Percentiles rank a stretch among this genome's conserved stretches.
phyloP scores from a whole-genome alignment of 805 yeast genomes.

The Pichia heedii region DNA sequence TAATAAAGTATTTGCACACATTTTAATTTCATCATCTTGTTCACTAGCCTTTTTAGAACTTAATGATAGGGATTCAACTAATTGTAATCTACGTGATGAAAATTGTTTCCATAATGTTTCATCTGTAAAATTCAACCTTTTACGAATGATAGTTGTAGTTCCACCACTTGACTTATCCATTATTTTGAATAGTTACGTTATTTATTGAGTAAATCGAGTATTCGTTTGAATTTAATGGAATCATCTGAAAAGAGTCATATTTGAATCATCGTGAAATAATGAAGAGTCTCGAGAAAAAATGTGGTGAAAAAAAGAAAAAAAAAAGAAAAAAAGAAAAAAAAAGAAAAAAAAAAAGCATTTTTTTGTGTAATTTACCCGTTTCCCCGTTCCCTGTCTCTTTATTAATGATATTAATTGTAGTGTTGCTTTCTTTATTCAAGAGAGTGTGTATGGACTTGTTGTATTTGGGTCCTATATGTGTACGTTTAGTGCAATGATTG shows the following conservation, averaged over 20 bases:
- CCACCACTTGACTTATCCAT: background rate
- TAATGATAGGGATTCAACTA: constrained; percentile 64
- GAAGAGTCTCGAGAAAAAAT: no score
- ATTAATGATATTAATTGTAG: no score
- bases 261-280: background rate
- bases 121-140: constrained; percentile 64
- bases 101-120: constrained; percentile 83
- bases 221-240: no score
- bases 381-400: no score
- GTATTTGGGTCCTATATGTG: constrained; percentile 3
- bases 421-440: no score
- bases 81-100: constrained; percentile 80
- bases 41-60: constrained; percentile 76
- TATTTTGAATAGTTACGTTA: no score
- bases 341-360: no score
- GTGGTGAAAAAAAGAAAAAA: no score
- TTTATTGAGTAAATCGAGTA: no score
- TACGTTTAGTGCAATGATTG: background rate
- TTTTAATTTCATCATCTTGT: constrained; percentile 73
- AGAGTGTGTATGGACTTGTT: background rate
- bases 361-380: no score
- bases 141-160: constrained; percentile 38
- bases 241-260: no score
- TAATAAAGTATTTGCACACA: constrained; percentile 70
- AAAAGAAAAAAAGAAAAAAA: no score